phyloP scores from a whole-genome alignment of 805 yeast species.

The Candida coquimbonensis region DNA sequence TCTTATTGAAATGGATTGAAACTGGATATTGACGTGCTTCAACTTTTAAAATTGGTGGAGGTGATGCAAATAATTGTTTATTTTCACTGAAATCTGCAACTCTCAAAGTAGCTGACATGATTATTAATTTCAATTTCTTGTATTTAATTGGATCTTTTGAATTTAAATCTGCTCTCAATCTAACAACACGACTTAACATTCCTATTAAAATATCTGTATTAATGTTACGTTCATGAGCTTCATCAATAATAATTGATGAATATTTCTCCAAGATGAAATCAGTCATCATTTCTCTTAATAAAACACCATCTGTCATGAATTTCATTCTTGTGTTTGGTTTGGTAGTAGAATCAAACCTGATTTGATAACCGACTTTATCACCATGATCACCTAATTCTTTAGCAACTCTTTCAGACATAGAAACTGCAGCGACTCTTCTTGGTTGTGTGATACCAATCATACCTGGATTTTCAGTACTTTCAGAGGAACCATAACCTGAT shows the following conservation, averaged over 20 bases:
- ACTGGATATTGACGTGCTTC: slow-evolving; percentile 95
- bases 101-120: slow-evolving; percentile 96
- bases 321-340: slow-evolving; percentile 64
- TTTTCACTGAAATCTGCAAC: slow-evolving; percentile 92
- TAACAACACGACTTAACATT: slow-evolving; percentile 80
- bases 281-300: slow-evolving; percentile 85
- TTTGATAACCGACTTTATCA: slow-evolving; percentile 68
- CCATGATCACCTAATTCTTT: slow-evolving; percentile 71
- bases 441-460: slow-evolving; percentile 97
- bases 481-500: slow-evolving; percentile 72
- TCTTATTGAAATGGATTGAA: slow-evolving; percentile 78
- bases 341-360: slow-evolving; percentile 69
- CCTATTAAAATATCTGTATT: slow-evolving; percentile 96
- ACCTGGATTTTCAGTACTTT: slow-evolving; percentile 64
- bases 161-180: slow-evolving; percentile 54
- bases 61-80: slow-evolving; percentile 48
- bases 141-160: slow-evolving; percentile 37
- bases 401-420: slow-evolving; percentile 80
- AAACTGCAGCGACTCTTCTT: slow-evolving; percentile 88
- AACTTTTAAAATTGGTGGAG: slow-evolving; percentile 86
- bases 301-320: slow-evolving; percentile 93
- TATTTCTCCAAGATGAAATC: slow-evolving; percentile 78
- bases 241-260: slow-evolving; percentile 86
- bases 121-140: slow-evolving; percentile 70
- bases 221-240: slow-evolving; percentile 95